These are phyloP conservation scores for Colletotrichum eremochloae DNA, from an alignment of 2,329 filamentous ascomycete genomes.

Conservation along the genomic window DNA sequence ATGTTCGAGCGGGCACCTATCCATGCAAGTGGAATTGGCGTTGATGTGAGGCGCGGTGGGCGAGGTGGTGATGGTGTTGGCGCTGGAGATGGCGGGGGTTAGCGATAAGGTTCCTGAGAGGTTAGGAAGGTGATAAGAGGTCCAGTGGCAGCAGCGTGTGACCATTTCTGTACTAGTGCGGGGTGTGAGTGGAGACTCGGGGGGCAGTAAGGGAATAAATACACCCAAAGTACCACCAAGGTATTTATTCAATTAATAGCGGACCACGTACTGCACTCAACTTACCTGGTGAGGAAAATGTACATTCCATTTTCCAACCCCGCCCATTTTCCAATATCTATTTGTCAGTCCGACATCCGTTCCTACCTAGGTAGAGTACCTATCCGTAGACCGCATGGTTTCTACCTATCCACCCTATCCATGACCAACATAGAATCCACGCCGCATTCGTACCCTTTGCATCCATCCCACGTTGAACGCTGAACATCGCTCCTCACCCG, in stretches of 20 bases:
- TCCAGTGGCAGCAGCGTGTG: slow-evolving; percentile 16
- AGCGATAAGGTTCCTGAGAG: slow-evolving; percentile 21
- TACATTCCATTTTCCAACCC: neutral
- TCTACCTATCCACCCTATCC: neutral
- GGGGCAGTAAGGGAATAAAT: slow-evolving; percentile 1
- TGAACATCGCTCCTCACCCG: neutral
- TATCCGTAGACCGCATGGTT: neutral
- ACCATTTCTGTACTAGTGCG: slow-evolving; percentile 23
- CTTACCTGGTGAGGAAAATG: neutral
- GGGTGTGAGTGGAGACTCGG: slow-evolving; percentile 10
- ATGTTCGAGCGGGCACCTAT: neutral
- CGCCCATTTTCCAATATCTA: neutral
- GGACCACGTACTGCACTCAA: neutral
- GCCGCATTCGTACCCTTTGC: slow-evolving; percentile 9
- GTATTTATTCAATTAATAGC: neutral
- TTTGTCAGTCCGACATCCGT: neutral
- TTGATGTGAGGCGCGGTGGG: slow-evolving; percentile 1
- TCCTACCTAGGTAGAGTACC: neutral
- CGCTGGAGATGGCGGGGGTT: slow-evolving; percentile 1
- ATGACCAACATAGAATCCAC: slow-evolving; percentile 2
- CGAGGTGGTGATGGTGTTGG: neutral
- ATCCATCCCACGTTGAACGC: slow-evolving; percentile 13
- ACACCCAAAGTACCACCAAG: neutral
- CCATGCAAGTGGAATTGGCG: slow-evolving; percentile 1
- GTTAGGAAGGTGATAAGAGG: slow-evolving; percentile 25